Conservation (phyloP, 2,329 filamentous ascomycete genomes). For the Colletotrichum liriopes region DNA sequence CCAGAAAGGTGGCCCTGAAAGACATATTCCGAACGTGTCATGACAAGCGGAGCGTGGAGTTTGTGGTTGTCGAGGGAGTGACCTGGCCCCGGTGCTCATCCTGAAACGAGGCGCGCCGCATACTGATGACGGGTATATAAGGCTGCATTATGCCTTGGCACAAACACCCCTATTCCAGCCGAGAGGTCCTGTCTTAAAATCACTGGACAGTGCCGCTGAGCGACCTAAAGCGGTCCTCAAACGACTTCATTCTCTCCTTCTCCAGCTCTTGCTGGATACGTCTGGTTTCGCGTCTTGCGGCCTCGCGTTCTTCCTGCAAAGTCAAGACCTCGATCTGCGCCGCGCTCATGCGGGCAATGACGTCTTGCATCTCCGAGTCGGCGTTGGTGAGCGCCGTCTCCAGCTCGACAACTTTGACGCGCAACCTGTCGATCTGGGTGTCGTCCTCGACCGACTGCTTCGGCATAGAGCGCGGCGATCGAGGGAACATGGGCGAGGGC, state of each 20-base stretch:
- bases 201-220: slow-evolving; percentile 47
- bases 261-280: slow-evolving; percentile 78
- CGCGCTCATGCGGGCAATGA: slow-evolving; percentile 84
- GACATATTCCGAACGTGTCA: not conserved
- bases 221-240: slow-evolving; percentile 56
- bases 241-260: slow-evolving; percentile 72
- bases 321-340: slow-evolving; percentile 89
- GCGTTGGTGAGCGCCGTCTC: slow-evolving; percentile 76
- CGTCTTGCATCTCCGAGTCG: slow-evolving; percentile 86
- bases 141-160: slow-evolving; percentile 32
- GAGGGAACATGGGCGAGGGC: slow-evolving; percentile 55
- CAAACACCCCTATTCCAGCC: slow-evolving; percentile 32
- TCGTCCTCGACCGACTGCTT: slow-evolving; percentile 81
- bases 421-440: slow-evolving; percentile 81
- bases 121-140: slow-evolving; percentile 31
- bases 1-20: slow-evolving; percentile 15
- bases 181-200: slow-evolving; percentile 8
- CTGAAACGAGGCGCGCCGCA: slow-evolving; percentile 40
- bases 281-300: slow-evolving; percentile 80
- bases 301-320: slow-evolving; percentile 82
- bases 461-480: slow-evolving; percentile 66
- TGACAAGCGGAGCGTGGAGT: not conserved
- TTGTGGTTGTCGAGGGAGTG: slow-evolving; percentile 19
- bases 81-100: slow-evolving; percentile 32
- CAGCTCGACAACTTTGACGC: slow-evolving; percentile 85